Conservation (phyloP, 306 rosid genomes). For the Malus sylvestris region DNA sequence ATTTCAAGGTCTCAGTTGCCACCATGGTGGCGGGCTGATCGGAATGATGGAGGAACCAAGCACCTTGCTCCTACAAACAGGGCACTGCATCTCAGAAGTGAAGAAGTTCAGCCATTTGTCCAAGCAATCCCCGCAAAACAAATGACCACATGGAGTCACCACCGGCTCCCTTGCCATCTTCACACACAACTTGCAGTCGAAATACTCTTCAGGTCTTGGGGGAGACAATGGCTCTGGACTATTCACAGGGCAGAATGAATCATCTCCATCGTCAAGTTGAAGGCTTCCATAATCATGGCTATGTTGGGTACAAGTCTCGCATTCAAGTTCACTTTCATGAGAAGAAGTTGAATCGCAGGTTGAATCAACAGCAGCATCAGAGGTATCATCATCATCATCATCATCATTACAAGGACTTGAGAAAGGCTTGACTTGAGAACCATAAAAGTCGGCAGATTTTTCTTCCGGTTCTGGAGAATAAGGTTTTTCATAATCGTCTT, state of each 20-base stretch:
- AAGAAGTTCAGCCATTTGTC: not conserved
- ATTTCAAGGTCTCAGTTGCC: not conserved
- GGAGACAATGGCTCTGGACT: not conserved
- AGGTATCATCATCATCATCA: not conserved
- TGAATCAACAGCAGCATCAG: not conserved
- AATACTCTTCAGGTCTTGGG: not conserved
- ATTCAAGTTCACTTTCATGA: not conserved
- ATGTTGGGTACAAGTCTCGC: not conserved
- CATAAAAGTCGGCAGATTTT: not conserved
- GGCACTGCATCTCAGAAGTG: not conserved
- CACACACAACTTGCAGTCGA: not conserved
- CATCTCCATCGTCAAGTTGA: not conserved
- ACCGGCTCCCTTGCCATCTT: constrained; percentile 3
- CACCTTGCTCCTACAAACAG: not conserved
- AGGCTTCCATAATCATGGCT: not conserved
- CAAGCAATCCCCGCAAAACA: not conserved
- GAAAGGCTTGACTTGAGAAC: not conserved
- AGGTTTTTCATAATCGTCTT: not conserved
- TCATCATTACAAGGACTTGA: no score
- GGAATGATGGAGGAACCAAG: not conserved
- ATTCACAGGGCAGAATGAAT: not conserved
- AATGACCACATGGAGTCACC: constrained; percentile 7
- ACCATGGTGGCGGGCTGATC: not conserved
- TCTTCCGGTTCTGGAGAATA: not conserved
- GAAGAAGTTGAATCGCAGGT: not conserved